Conservation (phyloP, 2,329 filamentous ascomycete species). For the Colletotrichum sublineola region DNA sequence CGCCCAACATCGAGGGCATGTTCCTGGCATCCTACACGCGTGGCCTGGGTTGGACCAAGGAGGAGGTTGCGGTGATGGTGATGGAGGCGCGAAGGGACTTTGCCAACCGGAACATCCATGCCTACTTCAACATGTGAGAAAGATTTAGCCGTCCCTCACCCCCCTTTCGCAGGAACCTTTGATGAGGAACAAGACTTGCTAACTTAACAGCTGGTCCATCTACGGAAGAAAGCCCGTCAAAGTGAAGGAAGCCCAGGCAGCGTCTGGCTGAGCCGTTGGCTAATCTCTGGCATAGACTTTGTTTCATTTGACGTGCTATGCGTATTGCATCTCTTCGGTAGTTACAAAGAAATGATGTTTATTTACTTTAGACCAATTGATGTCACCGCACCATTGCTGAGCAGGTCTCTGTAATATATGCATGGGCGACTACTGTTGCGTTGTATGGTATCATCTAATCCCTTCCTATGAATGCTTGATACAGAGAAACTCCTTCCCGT, state of each 20-base stretch:
- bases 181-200: background rate
- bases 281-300: background rate
- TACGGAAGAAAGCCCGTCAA: background rate
- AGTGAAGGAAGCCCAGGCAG: background rate
- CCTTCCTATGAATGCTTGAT: too few relatives aligned
- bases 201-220: background rate
- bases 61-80: slow-evolving; percentile 51
- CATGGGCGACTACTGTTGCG: too few relatives aligned
- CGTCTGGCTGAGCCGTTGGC: background rate
- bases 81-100: slow-evolving; percentile 51
- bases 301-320: too few relatives aligned
- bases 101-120: slow-evolving; percentile 51
- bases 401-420: too few relatives aligned
- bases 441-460: too few relatives aligned
- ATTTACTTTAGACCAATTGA: too few relatives aligned
- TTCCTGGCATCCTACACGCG: slow-evolving; percentile 55
- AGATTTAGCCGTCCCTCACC: too few relatives aligned
- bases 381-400: too few relatives aligned
- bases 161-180: too few relatives aligned
- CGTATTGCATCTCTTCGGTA: too few relatives aligned
- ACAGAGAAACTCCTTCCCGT: slow-evolving; percentile 30
- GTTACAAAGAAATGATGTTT: too few relatives aligned
- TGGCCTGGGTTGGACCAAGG: slow-evolving; percentile 50
- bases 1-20: slow-evolving; percentile 46
- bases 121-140: slow-evolving; percentile 55